phyloP scores from a whole-genome alignment of 2,329 filamentous ascomycete species.

The Monilinia laxa region DNA sequence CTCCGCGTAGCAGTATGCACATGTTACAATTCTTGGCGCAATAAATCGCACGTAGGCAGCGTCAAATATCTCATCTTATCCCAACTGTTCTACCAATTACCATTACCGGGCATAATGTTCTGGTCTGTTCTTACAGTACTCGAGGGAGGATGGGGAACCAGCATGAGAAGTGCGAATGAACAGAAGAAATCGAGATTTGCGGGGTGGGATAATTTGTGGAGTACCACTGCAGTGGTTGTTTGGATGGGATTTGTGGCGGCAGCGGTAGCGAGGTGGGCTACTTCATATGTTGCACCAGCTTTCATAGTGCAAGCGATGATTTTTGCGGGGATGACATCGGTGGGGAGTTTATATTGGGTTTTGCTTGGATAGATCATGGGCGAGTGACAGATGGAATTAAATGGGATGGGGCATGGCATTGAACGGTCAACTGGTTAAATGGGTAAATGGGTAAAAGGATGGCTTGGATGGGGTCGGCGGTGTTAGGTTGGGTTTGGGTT shows the following conservation, averaged over 20 bases:
- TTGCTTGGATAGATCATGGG: constrained; percentile 16
- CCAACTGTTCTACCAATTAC: constrained; percentile 41
- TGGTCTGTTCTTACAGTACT: constrained; percentile 42
- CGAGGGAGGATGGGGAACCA: constrained; percentile 42
- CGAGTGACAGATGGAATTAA: not conserved
- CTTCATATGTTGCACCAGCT: constrained; percentile 14
- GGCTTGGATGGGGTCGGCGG: too few relatives aligned
- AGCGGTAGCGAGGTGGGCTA: constrained; percentile 22
- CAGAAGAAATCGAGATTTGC: constrained; percentile 29
- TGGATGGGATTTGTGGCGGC: constrained; percentile 31
- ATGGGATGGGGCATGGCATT: not conserved
- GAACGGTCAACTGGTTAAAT: too few relatives aligned
- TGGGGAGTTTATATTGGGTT: constrained; percentile 24
- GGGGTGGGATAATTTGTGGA: constrained; percentile 27
- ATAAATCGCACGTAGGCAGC: constrained; percentile 37
- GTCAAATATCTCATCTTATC: constrained; percentile 28
- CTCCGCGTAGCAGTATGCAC: constrained; percentile 38
- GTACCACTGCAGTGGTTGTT: constrained; percentile 24
- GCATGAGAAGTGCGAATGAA: constrained; percentile 40
- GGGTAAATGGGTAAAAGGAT: too few relatives aligned
- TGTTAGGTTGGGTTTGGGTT: too few relatives aligned
- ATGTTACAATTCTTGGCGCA: constrained; percentile 39
- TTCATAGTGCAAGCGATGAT: constrained; percentile 26
- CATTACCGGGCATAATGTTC: constrained; percentile 41
- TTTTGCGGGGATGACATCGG: constrained; percentile 15